Conservation (phyloP, 805 yeast genomes). For the Schwanniomyces pseudopolymorphus region DNA sequence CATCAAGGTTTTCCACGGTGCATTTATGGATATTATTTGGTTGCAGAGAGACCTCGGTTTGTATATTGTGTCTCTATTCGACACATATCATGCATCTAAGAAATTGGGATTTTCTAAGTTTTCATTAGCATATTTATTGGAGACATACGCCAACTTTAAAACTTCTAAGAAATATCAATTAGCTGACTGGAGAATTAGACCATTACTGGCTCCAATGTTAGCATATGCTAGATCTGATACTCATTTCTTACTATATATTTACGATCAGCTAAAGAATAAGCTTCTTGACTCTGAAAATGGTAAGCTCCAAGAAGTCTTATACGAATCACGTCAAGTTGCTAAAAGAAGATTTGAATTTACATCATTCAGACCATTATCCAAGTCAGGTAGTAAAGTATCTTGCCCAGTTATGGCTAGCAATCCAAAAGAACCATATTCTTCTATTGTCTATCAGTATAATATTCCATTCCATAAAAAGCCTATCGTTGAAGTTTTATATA, state of each 20-base stretch:
- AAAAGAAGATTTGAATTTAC: conserved; percentile 77
- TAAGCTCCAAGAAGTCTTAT: conserved; percentile 58
- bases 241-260: conserved; percentile 82
- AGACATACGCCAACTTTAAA: conserved; percentile 74
- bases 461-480: conserved; percentile 54
- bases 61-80: conserved; percentile 85
- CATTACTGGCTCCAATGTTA: conserved; percentile 70
- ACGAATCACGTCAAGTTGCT: conserved; percentile 78
- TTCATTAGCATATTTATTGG: conserved; percentile 81
- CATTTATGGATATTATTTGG: conserved; percentile 96
- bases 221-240: conserved; percentile 95
- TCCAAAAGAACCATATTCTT: conserved; percentile 64
- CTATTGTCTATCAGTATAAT: conserved; percentile 62
- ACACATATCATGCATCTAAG: conserved; percentile 87
- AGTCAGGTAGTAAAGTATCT: conserved; percentile 32
- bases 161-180: conserved; percentile 93
- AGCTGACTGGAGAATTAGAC: conserved; percentile 95
- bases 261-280: conserved; percentile 66
- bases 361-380: conserved; percentile 51
- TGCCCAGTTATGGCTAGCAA: conserved; percentile 48
- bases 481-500: conserved; percentile 59
- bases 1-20: conserved; percentile 92
- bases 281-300: conserved; percentile 43
- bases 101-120: conserved; percentile 77
- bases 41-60: conserved; percentile 92